Base-by-base conservation (phyloP, 2,329 filamentous ascomycete species). In the Gliomastix tumulicola region DNA sequence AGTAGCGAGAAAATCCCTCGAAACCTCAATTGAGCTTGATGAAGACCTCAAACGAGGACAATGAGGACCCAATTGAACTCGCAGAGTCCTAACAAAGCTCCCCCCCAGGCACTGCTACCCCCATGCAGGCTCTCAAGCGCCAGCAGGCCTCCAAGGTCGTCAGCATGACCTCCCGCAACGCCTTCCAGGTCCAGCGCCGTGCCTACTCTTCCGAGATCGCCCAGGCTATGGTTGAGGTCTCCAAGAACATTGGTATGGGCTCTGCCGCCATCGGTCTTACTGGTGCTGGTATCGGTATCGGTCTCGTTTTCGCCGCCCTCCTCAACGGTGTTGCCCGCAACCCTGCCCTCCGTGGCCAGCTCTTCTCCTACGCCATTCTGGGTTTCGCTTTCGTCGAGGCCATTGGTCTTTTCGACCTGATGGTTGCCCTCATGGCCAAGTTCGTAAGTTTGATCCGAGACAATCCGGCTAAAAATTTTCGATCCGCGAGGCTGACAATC, bases 341-440 rank as follows among this genome's bases (percentile, higher is more conserved):
- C 85, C 87, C 87, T 62, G 84, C 84, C 63, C 85, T 94, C 74
- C 84, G 86, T 74, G 87, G 86, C 66, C 88, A 94, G 80, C 86
- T 94, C 62, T 94, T 92, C 84, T 86, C 84, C 55, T 90, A 92
- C 74, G 86, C 86, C 79, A 90, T 92, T 84, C 75, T 92, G 63
- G 86, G 87, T 75, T 92, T 92, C 75, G 87, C 86, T 65, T 92
- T 92, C 82, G 86, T 89, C 69, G 87, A 92, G 69, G 86, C 87
- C 72, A 88, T 86, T 57, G 84, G 83, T 83, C 80, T 87, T 62
- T 87, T 87, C 82, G 82, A 87, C 62, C 81, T 87, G 62, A 88
- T 88, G 84, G 79, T 88, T 87, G 84, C 84, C 74, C 85, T 88
- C 75, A 88, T 88, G 84, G 84, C 83, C 82, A 88, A 88, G 77